Percentiles rank a stretch among this genome's conserved stretches.
Conservation (phyloP, 148 eudicot genomes). For the Fagopyrum homotropicum region DNA sequence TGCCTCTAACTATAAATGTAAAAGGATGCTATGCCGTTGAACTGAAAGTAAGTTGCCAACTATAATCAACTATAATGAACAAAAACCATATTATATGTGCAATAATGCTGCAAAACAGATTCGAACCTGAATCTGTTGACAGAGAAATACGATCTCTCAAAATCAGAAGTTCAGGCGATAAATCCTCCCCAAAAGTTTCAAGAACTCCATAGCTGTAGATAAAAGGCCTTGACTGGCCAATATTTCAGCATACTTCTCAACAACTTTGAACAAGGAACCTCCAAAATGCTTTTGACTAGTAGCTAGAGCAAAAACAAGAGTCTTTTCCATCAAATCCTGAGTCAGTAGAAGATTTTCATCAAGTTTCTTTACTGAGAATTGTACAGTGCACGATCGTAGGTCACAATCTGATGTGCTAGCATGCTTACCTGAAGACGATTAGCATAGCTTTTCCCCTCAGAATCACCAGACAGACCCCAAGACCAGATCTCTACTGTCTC, state of each 20-base stretch:
- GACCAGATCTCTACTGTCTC: too few relatives aligned
- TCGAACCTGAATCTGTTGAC: slow-evolving; percentile 57
- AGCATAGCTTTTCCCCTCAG: neutral
- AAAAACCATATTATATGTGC: neutral
- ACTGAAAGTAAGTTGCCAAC: too few relatives aligned
- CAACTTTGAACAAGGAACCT: slow-evolving; percentile 72
- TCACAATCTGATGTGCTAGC: neutral
- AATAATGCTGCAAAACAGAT: neutral
- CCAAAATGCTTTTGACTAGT: slow-evolving; percentile 85
- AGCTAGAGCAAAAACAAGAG: slow-evolving; percentile 84
- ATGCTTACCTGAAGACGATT: slow-evolving; percentile 17
- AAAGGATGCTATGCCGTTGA: too few relatives aligned
- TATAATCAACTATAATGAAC: too few relatives aligned
- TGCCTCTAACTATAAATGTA: neutral
- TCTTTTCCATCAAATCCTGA: slow-evolving; percentile 96
- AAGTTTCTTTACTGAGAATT: neutral
- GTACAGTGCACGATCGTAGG: neutral
- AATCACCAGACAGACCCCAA: too few relatives aligned
- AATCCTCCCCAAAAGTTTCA: slow-evolving; percentile 79
- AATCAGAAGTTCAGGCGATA: slow-evolving; percentile 75
- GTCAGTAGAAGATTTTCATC: neutral
- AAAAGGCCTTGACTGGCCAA: slow-evolving; percentile 95
- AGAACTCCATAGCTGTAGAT: slow-evolving; percentile 77
- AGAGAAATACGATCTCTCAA: slow-evolving; percentile 74
- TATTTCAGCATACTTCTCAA: slow-evolving; percentile 92